Conservation (phyloP, 176 grass and related monocot genomes). For the barley (Hordeum vulgare) region DNA sequence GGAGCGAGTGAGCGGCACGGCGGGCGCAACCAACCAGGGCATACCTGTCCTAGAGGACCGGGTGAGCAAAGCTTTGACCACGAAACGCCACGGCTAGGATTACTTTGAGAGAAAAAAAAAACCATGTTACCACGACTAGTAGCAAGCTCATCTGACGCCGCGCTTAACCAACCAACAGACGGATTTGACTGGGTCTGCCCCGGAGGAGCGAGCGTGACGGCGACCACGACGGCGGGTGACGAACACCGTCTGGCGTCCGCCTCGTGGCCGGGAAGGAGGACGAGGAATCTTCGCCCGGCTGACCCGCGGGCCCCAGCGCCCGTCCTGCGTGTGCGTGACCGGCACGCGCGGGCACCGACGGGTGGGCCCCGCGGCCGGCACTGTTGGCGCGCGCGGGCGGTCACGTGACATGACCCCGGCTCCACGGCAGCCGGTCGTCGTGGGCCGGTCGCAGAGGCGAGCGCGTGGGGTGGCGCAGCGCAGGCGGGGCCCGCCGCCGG, state of each 20-base stretch:
- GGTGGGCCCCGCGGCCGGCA: neutral
- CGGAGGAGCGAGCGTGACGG: neutral
- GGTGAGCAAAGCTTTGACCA: neutral
- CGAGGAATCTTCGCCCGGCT: neutral
- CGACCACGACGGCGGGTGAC: neutral
- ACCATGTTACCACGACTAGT: too few relatives aligned
- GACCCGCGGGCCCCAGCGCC: too few relatives aligned
- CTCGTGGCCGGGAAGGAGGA: neutral
- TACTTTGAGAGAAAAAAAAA: too few relatives aligned
- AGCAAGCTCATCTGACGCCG: too few relatives aligned
- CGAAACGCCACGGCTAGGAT: neutral
- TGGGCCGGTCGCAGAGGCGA: neutral
- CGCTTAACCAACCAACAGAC: neutral
- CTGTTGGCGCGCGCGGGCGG: neutral
- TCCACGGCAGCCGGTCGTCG: neutral
- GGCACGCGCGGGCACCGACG: neutral
- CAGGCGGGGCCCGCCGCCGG: too few relatives aligned
- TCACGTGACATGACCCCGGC: slow-evolving; percentile 6
- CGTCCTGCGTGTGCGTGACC: neutral
- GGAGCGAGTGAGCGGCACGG: neutral
- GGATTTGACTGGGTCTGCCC: neutral
- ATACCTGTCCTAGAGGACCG: neutral
- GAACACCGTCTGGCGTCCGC: too few relatives aligned
- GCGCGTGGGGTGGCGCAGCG: neutral
- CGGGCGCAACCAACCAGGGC: neutral